phyloP scores from a whole-genome alignment of 1,139 yeast genomes.

The Hanseniaspora gamundiae region DNA sequence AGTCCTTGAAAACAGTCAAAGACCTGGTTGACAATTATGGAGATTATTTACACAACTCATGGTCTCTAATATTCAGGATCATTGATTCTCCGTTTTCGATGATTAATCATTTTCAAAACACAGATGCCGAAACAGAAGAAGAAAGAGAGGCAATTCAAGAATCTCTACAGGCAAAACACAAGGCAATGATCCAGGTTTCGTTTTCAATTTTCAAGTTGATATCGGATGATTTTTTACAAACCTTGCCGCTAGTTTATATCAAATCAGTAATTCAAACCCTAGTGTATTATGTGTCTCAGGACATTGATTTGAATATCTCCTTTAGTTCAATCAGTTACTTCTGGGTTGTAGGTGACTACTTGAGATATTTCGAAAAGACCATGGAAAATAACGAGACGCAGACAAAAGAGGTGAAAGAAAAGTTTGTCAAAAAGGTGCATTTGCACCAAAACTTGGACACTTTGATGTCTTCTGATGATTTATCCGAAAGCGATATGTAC shows the following conservation, averaged over 20 bases:
- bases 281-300: conserved; percentile 58
- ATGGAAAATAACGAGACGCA: conserved; percentile 5
- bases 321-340: conserved; percentile 85
- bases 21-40: conserved; percentile 66
- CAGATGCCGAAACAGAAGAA: conserved; percentile 22
- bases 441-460: conserved; percentile 4
- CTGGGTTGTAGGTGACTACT: conserved; percentile 79
- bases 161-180: conserved; percentile 30
- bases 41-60: conserved; percentile 44
- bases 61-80: conserved; percentile 62
- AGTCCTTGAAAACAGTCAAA: conserved; percentile 49
- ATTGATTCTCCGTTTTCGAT: conserved; percentile 54
- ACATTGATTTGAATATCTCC: conserved; percentile 66
- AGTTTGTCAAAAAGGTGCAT: neutral
- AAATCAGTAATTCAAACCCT: conserved; percentile 58
- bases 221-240: conserved; percentile 68
- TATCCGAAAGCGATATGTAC: conserved; percentile 10
- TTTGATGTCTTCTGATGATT: conserved; percentile 10
- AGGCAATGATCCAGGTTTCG: conserved; percentile 42
- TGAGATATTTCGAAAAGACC: conserved; percentile 28
- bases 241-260: conserved; percentile 53
- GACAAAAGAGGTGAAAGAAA: neutral
- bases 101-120: conserved; percentile 23
- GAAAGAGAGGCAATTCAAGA: conserved; percentile 19
- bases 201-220: conserved; percentile 74